Evolutionary conservation across 495 filamentous ascomycete genomes (phyloP).

Genomic region (Penicillium tannophilum): DNA sequence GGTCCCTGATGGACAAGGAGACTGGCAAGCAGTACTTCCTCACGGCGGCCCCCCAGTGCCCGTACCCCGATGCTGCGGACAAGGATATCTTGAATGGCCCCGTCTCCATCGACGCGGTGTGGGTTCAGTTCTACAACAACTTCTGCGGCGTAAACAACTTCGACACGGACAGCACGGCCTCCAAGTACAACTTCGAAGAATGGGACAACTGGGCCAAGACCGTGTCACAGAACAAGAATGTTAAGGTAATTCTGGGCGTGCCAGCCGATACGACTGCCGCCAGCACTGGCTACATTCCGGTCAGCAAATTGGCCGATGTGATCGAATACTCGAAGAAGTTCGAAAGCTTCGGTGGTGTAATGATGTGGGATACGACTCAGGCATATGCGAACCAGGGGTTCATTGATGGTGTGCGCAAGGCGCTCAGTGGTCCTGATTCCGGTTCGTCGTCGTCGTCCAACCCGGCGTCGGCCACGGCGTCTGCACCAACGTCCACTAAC

Average conservation of each 20-base stretch:
- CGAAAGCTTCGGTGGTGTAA: constrained; percentile 66
- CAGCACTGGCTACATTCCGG: constrained; percentile 59
- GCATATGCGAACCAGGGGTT: constrained; percentile 61
- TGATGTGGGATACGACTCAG: constrained; percentile 73
- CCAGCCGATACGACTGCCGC: constrained; percentile 61
- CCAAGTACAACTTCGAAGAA: constrained; percentile 66
- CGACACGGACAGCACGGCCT: constrained; percentile 47
- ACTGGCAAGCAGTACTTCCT: constrained; percentile 57
- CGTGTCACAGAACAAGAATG: constrained; percentile 59
- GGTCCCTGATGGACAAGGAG: constrained; percentile 53
- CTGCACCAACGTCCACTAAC: constrained; percentile 36
- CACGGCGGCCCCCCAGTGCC: constrained; percentile 69
- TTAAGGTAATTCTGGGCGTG: constrained; percentile 67
- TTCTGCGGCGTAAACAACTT: constrained; percentile 63
- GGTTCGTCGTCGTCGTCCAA: constrained; percentile 35
- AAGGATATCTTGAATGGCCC: constrained; percentile 55
- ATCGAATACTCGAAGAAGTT: constrained; percentile 55
- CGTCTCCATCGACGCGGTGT: constrained; percentile 63
- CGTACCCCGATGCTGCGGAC: constrained; percentile 62
- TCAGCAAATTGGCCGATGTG: constrained; percentile 45
- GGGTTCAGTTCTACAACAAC: constrained; percentile 78
- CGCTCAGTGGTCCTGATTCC: constrained; percentile 31
- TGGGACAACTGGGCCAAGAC: constrained; percentile 75
- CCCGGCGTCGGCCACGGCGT: constrained; percentile 33
- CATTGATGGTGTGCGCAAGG: constrained; percentile 43